These are phyloP conservation scores for Aquilaria malaccensis DNA, from an alignment of 345 rosid genomes.

Conservation along the genomic window DNA sequence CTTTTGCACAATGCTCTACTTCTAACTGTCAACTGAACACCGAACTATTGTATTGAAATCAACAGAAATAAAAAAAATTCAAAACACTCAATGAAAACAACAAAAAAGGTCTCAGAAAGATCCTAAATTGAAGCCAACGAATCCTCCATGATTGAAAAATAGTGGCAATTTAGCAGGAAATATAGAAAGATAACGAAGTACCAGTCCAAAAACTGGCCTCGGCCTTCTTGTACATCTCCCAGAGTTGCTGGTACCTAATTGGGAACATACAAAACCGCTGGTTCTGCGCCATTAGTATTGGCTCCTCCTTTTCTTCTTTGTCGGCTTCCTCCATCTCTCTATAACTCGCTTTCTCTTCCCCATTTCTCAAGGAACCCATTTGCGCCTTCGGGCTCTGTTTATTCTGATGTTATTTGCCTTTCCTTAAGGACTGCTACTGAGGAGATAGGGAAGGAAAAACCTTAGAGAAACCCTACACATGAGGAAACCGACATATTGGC, in stretches of 20 bases:
- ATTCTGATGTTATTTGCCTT: not conserved
- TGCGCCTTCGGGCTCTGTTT: not conserved
- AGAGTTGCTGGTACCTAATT: conserved; percentile 49
- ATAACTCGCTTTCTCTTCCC: conserved; percentile 9
- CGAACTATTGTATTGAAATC: too few relatives aligned
- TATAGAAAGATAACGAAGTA: conserved; percentile 6
- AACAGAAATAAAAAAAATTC: too few relatives aligned
- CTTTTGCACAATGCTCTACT: too few relatives aligned
- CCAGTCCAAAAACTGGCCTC: conserved; percentile 95
- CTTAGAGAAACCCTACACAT: not conserved
- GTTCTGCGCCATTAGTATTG: conserved; percentile 55
- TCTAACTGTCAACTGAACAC: too few relatives aligned
- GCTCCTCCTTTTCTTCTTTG: conserved; percentile 42
- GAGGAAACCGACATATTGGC: not conserved
- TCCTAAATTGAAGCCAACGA: not conserved
- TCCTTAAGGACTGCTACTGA: not conserved
- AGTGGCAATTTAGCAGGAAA: not conserved
- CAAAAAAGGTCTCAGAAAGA: not conserved
- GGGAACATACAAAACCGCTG: conserved; percentile 97
- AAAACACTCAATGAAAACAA: too few relatives aligned
- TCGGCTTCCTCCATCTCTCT: conserved; percentile 6
- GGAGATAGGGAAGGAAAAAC: not conserved
- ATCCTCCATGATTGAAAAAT: not conserved
- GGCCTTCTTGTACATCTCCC: conserved; percentile 99
- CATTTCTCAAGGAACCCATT: conserved; percentile 31